These are phyloP conservation scores for Astrothelium subdiscretum DNA, from an alignment of 495 filamentous ascomycete species.

Conservation along the genomic window DNA sequence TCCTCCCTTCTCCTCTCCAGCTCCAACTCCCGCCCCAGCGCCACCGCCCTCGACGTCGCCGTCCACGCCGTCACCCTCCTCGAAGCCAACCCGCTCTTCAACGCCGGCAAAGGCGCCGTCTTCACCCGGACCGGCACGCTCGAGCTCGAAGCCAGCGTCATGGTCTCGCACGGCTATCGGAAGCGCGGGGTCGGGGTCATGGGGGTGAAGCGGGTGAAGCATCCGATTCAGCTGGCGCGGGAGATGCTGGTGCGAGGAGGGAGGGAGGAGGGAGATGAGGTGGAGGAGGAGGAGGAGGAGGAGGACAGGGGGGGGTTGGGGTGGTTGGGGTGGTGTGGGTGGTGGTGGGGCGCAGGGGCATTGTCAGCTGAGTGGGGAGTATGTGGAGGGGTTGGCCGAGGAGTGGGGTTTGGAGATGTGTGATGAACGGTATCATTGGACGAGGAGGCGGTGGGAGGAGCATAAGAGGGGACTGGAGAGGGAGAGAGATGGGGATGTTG, in stretches of 20 bases:
- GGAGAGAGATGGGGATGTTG: slow-evolving; percentile 25
- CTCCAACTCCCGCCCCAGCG: slow-evolving; percentile 13
- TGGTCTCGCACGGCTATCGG: slow-evolving; percentile 61
- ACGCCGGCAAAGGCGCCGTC: slow-evolving; percentile 73
- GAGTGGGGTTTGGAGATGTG: slow-evolving; percentile 60
- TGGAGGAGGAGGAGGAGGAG: no score
- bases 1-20: slow-evolving; percentile 30
- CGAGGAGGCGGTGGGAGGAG: slow-evolving; percentile 69
- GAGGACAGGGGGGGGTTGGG: no score
- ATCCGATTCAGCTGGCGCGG: slow-evolving; percentile 65
- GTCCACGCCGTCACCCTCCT: slow-evolving; percentile 65
- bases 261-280: slow-evolving; percentile 25
- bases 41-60: slow-evolving; percentile 56
- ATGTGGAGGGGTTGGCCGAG: slow-evolving; percentile 54
- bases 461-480: slow-evolving; percentile 55
- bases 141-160: slow-evolving; percentile 83
- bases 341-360: slow-evolving; percentile 45
- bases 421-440: slow-evolving; percentile 64
- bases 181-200: slow-evolving; percentile 73
- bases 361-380: slow-evolving; percentile 51
- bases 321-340: no score
- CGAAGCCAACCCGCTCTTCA: slow-evolving; percentile 77
- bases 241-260: slow-evolving; percentile 58
- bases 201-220: slow-evolving; percentile 57
- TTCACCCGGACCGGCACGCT: slow-evolving; percentile 73